Evolutionary conservation across 2,329 filamentous ascomycete genomes (phyloP).

Genomic region (Ophiostoma ulmi): DNA sequence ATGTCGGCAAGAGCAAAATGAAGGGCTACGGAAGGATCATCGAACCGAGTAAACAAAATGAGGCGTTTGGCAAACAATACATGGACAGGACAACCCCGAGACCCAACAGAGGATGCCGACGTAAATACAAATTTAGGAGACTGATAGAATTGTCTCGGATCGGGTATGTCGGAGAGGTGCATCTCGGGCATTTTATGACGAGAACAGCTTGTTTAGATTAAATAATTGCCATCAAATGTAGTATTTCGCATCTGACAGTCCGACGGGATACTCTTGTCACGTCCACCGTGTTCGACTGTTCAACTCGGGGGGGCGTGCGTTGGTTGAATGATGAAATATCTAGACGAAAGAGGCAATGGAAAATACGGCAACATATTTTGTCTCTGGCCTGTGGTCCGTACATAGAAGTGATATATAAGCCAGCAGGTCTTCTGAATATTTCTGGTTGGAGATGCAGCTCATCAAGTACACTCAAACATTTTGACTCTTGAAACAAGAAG

Average conservation of each 20-base stretch:
- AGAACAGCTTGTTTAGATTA: neutral
- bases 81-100: neutral
- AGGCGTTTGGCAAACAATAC: neutral
- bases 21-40: neutral
- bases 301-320: neutral
- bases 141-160: neutral
- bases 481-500: neutral
- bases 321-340: neutral
- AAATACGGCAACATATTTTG: neutral
- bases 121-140: neutral
- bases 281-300: neutral
- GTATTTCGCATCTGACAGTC: neutral
- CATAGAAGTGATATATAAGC: neutral
- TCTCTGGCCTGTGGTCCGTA: neutral
- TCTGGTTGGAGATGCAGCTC: neutral
- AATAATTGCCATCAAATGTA: neutral
- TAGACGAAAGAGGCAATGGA: neutral
- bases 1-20: neutral
- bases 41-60: neutral
- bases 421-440: neutral
- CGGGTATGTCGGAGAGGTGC: neutral
- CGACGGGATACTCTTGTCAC: slow-evolving; percentile 2
- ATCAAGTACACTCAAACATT: neutral
- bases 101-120: neutral
- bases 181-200: neutral